These are phyloP conservation scores for Centella asiatica DNA, from an alignment of 129 eudicot species.

Conservation along the genomic window DNA sequence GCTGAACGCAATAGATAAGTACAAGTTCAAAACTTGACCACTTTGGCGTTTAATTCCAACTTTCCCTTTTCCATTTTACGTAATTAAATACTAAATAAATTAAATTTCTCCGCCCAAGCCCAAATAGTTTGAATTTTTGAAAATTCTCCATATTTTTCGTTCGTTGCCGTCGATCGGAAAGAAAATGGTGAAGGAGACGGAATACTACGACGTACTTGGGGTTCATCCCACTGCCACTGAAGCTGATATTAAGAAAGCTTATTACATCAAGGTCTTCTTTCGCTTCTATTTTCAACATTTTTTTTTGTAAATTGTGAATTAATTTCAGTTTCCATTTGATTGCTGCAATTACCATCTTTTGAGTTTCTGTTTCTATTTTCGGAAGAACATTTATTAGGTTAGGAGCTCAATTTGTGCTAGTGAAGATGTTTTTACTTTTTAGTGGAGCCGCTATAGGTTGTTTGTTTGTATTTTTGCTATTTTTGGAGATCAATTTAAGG, in stretches of 20 bases:
- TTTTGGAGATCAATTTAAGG: too few species aligned
- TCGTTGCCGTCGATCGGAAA: background rate
- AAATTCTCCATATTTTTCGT: slow-evolving; percentile 14
- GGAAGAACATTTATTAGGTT: background rate
- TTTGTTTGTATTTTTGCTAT: too few species aligned
- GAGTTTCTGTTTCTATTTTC: background rate
- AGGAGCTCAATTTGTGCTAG: background rate
- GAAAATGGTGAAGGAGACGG: slow-evolving; percentile 89
- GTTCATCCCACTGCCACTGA: slow-evolving; percentile 90
- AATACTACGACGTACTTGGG: slow-evolving; percentile 82
- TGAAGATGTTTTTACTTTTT: too few species aligned
- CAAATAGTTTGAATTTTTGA: too few species aligned
- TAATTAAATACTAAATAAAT: too few species aligned
- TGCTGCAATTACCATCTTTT: too few species aligned
- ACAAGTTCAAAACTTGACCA: background rate
- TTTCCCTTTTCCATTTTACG: slow-evolving; percentile 8
- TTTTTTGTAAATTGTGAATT: background rate
- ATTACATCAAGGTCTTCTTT: slow-evolving; percentile 68
- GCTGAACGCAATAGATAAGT: too few species aligned
- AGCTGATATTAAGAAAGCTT: slow-evolving; percentile 88
- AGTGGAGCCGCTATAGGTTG: too few species aligned
- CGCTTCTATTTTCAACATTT: background rate
- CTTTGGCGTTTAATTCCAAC: background rate
- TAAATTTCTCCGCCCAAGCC: background rate
- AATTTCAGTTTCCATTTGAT: background rate